Evolutionary conservation across 2,329 filamentous ascomycete genomes (phyloP).

Genomic region (Nannizziopsis arthrosporioides): DNA sequence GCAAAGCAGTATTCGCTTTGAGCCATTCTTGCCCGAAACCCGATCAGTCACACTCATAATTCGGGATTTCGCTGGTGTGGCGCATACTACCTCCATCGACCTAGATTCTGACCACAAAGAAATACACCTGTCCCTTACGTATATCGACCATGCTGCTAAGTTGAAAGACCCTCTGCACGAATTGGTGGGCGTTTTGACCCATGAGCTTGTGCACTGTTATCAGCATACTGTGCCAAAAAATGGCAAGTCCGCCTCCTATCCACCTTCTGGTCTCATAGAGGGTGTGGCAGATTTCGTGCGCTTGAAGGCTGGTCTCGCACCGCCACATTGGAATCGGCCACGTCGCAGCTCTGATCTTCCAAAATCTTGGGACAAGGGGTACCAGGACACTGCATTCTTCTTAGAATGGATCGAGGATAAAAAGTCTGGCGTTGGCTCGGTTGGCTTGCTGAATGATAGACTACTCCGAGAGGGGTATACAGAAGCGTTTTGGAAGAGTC

Average conservation of each 20-base stretch:
- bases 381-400: conserved; percentile 86
- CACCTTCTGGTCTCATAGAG: conserved; percentile 69
- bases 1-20: conserved; percentile 18
- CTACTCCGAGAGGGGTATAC: conserved; percentile 28
- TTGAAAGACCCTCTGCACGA: conserved; percentile 40
- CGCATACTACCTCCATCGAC: conserved; percentile 72
- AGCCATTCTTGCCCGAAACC: conserved; percentile 46
- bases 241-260: conserved; percentile 17
- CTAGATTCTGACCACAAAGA: conserved; percentile 82
- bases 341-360: conserved; percentile 35
- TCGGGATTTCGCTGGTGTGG: conserved; percentile 68
- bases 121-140: conserved; percentile 72
- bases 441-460: conserved; percentile 41
- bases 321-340: conserved; percentile 68
- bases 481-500: conserved; percentile 26
- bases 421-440: conserved; percentile 58
- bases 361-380: conserved; percentile 73
- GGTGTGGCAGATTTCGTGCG: conserved; percentile 91
- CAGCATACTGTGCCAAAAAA: conserved; percentile 57
- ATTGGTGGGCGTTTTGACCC: conserved; percentile 70
- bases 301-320: conserved; percentile 57
- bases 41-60: conserved; percentile 78
- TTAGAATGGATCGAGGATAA: conserved; percentile 67
- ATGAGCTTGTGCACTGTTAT: conserved; percentile 92
- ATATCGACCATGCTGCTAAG: conserved; percentile 43